A percentile compares a stretch with the other conserved stretches of the same genome.
phyloP scores from a whole-genome alignment of 495 filamentous ascomycete genomes.

The Haplographium delicatum region DNA sequence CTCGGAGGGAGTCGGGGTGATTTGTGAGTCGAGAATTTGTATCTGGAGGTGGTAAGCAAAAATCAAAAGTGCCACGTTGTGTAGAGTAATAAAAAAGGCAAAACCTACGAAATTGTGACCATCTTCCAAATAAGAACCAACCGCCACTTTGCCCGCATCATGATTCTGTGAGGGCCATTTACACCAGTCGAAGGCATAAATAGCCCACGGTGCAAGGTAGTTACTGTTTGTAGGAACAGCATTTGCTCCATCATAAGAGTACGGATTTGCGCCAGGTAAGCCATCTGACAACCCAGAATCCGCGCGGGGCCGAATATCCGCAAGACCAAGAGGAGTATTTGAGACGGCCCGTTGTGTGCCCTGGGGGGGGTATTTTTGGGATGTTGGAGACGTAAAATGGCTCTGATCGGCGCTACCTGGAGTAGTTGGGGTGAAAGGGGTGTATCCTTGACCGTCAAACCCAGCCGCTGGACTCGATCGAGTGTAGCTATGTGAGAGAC shows the following conservation, averaged over 20 bases:
- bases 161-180: slow-evolving; percentile 86
- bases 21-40: slow-evolving; percentile 90
- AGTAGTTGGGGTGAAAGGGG: slow-evolving; percentile 60
- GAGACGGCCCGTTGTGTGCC: slow-evolving; percentile 66
- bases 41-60: slow-evolving; percentile 51
- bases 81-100: neutral
- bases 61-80: neutral
- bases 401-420: slow-evolving; percentile 48
- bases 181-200: slow-evolving; percentile 98
- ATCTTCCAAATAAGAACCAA: slow-evolving; percentile 96
- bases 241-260: slow-evolving; percentile 48
- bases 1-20: slow-evolving; percentile 67
- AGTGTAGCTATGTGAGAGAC: slow-evolving; percentile 65
- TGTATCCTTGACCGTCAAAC: slow-evolving; percentile 66
- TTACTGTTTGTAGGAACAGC: slow-evolving; percentile 58
- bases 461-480: slow-evolving; percentile 76
- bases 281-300: slow-evolving; percentile 72
- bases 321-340: slow-evolving; percentile 83
- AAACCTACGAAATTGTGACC: slow-evolving; percentile 87
- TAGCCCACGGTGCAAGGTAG: slow-evolving; percentile 90
- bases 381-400: slow-evolving; percentile 67
- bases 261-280: slow-evolving; percentile 39
- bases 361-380: slow-evolving; percentile 58
- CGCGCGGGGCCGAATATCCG: slow-evolving; percentile 77
- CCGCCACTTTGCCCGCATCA: slow-evolving; percentile 82